phyloP scores from a whole-genome alignment of 2,329 filamentous ascomycete genomes.

The Coniella vitis region DNA sequence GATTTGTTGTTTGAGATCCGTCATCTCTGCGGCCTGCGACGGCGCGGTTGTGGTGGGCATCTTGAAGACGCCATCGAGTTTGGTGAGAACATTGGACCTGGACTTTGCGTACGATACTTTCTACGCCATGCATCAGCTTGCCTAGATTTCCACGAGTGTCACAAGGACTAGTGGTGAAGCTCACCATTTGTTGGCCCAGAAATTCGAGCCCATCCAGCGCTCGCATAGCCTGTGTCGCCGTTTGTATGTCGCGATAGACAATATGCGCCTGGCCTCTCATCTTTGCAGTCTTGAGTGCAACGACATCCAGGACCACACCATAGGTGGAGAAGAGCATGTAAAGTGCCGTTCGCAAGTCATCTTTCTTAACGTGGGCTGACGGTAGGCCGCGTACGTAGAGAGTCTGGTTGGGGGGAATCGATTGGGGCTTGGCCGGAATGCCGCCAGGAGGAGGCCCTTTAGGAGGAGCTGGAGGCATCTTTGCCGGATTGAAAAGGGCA shows the following conservation, averaged over 20 bases:
- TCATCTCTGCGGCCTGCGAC: conserved; percentile 52
- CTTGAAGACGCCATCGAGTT: conserved; percentile 85
- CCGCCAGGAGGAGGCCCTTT: conserved; percentile 12
- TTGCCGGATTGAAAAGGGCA: background rate
- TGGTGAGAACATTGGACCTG: conserved; percentile 81
- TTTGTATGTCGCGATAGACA: conserved; percentile 80
- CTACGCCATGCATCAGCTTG: conserved; percentile 37
- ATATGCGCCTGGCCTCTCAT: conserved; percentile 97
- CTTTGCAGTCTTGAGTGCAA: conserved; percentile 79
- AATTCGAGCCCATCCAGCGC: conserved; percentile 80
- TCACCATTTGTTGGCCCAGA: conserved; percentile 76
- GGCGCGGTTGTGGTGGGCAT: conserved; percentile 50
- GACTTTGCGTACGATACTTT: conserved; percentile 86
- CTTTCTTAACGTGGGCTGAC: conserved; percentile 83
- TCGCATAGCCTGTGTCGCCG: conserved; percentile 91
- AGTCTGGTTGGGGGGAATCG: conserved; percentile 35
- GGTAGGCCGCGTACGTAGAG: conserved; percentile 84
- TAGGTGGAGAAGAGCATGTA: conserved; percentile 95
- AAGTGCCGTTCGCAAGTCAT: conserved; percentile 75
- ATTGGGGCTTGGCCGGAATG: conserved; percentile 16
- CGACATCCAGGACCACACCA: conserved; percentile 84
- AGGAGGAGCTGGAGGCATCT: conserved; percentile 9
- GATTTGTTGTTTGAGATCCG: conserved; percentile 71
- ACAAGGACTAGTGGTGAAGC: conserved; percentile 27
- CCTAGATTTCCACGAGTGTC: background rate